Base-by-base conservation (phyloP, 164 flowering plant genomes). In the Annona squamosa region DNA sequence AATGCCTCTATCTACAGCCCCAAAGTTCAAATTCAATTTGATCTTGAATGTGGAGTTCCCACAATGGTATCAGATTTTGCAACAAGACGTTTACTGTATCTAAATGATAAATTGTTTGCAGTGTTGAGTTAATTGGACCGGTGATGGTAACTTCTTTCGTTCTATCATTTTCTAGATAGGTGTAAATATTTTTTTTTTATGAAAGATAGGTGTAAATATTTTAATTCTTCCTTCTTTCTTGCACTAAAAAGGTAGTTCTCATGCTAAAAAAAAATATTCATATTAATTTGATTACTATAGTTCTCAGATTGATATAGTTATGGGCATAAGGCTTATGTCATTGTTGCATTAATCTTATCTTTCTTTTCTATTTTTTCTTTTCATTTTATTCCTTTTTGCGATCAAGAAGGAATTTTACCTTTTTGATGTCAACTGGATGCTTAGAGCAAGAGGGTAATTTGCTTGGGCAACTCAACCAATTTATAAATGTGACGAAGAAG, bases 401-500 rank as follows among this genome's bases (percentile, higher is more conserved):
- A 67, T 63, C 70, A 72, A 72, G 86, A 89, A 84, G 82, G 91
- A 89, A 65, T 80, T 84, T 70, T 83, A 87, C 86, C 91, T 92
- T 70, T 90, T 92, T 71, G 98, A 92, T 82, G 89, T 88, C 71
- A 85, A 92, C 76, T 86, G 98, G 78, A 77, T 91, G 90, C 91
- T 92, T 12, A 79, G 93, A 66, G 88, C 88, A 46, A 96, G 98
- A 76, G 94, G 96, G 69, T 92, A 87, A 78, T 91, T 92, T 82
- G 89, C 83, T 76, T 92, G 98, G 98, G 96, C 98, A 26, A 94
- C 98, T 68, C 94, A 91, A 67, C 94, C 98, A 68, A 96, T 92
- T 73, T 88, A 91, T 79, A 91, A 92, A 81, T 90, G 89, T 80
- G 97, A 92, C 73, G 84, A 85, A 81, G 91, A 88, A 80, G 96